phyloP scores from a whole-genome alignment of 768 basidiomycete genomes.

The Tylopilus felleus region DNA sequence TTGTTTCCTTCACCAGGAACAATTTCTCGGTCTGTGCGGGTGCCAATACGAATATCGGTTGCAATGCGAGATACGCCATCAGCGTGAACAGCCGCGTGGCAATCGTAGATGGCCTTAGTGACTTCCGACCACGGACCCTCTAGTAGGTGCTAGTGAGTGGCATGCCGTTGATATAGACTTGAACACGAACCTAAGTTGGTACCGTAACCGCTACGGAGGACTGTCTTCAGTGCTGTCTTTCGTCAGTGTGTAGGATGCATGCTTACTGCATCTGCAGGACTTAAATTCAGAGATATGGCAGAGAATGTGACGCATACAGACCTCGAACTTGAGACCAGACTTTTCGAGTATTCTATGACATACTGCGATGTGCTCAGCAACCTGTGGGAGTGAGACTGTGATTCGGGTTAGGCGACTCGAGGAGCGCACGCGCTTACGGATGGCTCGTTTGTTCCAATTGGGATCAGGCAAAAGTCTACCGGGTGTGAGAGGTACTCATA shows the following conservation, averaged over 20 bases:
- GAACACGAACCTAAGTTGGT: constrained; percentile 70
- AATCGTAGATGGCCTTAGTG: constrained; percentile 83
- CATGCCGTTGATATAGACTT: neutral
- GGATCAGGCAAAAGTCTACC: constrained; percentile 84
- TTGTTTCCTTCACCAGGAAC: constrained; percentile 69
- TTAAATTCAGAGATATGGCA: neutral
- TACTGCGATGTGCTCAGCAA: constrained; percentile 76
- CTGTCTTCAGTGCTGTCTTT: constrained; percentile 34
- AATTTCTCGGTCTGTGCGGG: constrained; percentile 69
- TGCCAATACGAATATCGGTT: constrained; percentile 95
- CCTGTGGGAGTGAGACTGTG: constrained; percentile 35
- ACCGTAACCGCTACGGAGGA: constrained; percentile 69
- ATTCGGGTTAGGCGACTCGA: constrained; percentile 1
- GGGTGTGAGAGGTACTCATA: neutral
- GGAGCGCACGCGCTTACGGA: constrained; percentile 48
- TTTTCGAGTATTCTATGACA: constrained; percentile 81
- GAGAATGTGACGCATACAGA: constrained; percentile 27
- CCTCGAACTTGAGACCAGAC: constrained; percentile 81
- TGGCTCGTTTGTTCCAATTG: constrained; percentile 72
- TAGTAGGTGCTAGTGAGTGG: constrained; percentile 11
- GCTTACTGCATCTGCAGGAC: constrained; percentile 38
- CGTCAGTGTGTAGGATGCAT: neutral
- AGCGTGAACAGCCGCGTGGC: constrained; percentile 82
- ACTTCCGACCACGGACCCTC: constrained; percentile 89
- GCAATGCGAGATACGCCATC: constrained; percentile 73